These are phyloP conservation scores for Globisporangium lucens DNA, from an alignment of 352 stramenopile species.

Conservation along the genomic window DNA sequence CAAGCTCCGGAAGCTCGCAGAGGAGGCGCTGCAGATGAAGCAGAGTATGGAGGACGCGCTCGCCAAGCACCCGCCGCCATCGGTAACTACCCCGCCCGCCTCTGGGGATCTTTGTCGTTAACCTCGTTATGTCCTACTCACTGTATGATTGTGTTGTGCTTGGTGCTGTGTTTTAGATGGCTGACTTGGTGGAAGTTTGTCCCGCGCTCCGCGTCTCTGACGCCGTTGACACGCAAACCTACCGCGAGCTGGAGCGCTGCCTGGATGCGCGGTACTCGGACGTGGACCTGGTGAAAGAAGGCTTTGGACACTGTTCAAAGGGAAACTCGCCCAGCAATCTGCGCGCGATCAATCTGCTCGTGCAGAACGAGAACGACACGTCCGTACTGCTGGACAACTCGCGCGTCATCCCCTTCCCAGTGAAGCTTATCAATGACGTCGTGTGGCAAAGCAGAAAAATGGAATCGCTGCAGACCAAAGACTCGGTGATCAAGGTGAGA, in stretches of 20 bases:
- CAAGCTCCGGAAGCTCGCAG: conserved; percentile 11
- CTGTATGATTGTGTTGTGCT: background rate
- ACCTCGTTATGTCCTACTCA: no score
- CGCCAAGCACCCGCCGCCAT: conserved; percentile 7
- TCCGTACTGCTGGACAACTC: conserved; percentile 4
- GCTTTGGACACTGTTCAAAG: background rate
- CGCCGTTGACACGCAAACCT: background rate
- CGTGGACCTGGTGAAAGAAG: background rate
- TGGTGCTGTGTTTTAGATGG: background rate
- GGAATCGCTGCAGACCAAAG: background rate
- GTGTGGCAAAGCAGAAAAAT: background rate
- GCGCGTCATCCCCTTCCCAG: conserved; percentile 1
- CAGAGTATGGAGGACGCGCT: conserved; percentile 1
- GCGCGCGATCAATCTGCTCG: background rate
- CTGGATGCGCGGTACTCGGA: conserved; percentile 1
- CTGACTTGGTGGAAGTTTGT: background rate
- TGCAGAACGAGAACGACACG: background rate
- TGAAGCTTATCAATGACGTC: background rate
- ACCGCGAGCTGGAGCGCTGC: conserved; percentile 1
- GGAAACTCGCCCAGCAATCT: background rate
- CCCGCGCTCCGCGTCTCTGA: background rate
- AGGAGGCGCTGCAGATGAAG: conserved; percentile 1
- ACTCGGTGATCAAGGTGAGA: background rate
- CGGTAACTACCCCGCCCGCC: background rate
- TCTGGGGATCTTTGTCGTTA: no score